Evolutionary conservation across 768 basidiomycete genomes (phyloP), one percentile per base, ranked within the genome.

Genomic region (Trametes meyenii): DNA sequence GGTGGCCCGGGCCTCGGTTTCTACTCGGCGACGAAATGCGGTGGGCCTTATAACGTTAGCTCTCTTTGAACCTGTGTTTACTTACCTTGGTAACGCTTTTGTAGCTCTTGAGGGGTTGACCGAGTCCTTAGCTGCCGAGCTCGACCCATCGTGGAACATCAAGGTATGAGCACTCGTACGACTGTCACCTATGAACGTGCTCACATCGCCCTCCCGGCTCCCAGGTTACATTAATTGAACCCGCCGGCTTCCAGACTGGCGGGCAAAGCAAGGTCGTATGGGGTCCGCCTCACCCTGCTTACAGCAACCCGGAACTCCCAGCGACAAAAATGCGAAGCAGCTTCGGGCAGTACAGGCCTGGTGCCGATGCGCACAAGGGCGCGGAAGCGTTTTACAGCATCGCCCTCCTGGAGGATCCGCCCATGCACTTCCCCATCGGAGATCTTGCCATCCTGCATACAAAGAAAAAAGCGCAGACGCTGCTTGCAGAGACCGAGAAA

Each of bases 91-190:
- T 11, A 14, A 16, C 19, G 19, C 12, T 16, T 33, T 33, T 35
- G 17, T 35, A 64, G 67, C 64, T 36, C 45, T 63, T 62, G 76
- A 79, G 50, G 77, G 75, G 16, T 64, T 79, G 36, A 76, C 73
- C 5, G 74, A 80, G 59, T 67, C 78, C 1, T 61, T 81, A 29
- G 68, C 67, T 3, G 65, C 69, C 44, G 81, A 82, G 60, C 58
- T 81, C 5, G 78, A 81, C 44, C 80, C 81, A 5, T 68, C 29
- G 19, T 82, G 81, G 81, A 78, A 81, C 54, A 80, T 82, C 66
- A 79, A 76, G 67, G 80, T 43, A 40, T 17, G 29, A 3, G 4
- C 26, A 26, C n/a, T 19, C 19, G 14, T 5, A 12, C 8, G 14
- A 3, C 19, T 2, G 1, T 21, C 6, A 3, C 19, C 19, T 3